Evolutionary conservation across 2,329 filamentous ascomycete genomes (phyloP), one percentile per base, ranked within the genome.

Genomic region (Cercospora brassicicola): DNA sequence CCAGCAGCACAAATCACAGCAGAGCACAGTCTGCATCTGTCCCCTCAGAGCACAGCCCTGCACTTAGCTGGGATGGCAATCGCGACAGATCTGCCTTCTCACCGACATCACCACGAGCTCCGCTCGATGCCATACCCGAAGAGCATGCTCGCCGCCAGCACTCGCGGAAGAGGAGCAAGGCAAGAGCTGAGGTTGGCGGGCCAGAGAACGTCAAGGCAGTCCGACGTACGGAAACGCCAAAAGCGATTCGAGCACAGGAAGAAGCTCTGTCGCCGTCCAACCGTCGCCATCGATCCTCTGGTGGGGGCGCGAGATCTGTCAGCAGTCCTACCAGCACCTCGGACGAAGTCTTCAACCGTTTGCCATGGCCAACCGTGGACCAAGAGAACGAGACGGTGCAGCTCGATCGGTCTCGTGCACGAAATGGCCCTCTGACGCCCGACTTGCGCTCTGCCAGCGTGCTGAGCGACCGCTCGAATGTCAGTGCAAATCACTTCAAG

Each of bases 91-190:
- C 67, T 51, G 33, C 67, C 15, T 70, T 73, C 6, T 71, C 73
- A 18, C 73, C 73, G 2, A 65, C 70, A 45, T 76, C 73, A 39
- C 75, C 76, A 42, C 68, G 69, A 30, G 67, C 71, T 11, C 76
- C 77, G 26, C 82, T 88, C 8, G 81, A 84, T 59, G 39, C 72
- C 10, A 72, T 72, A 70, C 81, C 80, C 33, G 86, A 88, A 75
- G 76, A 78, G 62, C 67, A 63, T 33, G 15, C 42, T 42, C 51
- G 39, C 31, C 53, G 62, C 51, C 66, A 69, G 28, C 71, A 72
- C 36, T 67, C 70, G 20, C 66, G 68, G 68, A 82, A 82, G 74
- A 79, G 81, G 72, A 80, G 79, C 63, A 82, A 81, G 13, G 76
- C 79, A 6, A 71, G 78, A 20, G 77, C 79, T 18, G 82, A 83